Evolutionary conservation across 768 basidiomycete species (phyloP).

Genomic region (Phylloporus rhodoxanthus): DNA sequence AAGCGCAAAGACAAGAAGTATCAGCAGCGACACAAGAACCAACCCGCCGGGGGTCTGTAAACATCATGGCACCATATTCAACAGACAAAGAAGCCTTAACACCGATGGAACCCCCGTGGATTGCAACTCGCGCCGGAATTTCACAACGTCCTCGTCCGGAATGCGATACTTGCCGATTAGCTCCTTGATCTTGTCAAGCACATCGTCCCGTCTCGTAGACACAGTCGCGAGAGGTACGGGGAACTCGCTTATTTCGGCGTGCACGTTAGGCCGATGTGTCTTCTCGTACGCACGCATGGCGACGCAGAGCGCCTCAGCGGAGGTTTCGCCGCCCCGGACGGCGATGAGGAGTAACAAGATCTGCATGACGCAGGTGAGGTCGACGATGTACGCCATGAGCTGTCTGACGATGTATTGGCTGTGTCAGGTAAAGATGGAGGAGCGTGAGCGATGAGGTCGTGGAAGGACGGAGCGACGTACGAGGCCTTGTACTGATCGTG

Average conservation of each 20-base stretch:
- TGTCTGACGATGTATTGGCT: not conserved
- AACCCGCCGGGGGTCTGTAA: not conserved
- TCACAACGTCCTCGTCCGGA: not conserved
- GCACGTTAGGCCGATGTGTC: not conserved
- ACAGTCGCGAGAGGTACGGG: too few relatives aligned
- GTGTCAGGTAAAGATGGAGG: too few relatives aligned
- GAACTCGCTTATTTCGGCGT: not conserved
- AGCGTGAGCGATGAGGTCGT: not conserved
- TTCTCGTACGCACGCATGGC: not conserved
- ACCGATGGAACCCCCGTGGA: not conserved
- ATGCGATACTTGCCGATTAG: not conserved
- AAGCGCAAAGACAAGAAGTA: not conserved
- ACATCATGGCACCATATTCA: not conserved
- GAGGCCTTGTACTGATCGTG: not conserved
- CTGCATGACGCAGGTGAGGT: conserved; percentile 1
- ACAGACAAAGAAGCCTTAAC: not conserved
- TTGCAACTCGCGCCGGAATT: not conserved
- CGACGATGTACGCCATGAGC: not conserved
- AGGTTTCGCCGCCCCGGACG: not conserved
- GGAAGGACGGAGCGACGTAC: not conserved
- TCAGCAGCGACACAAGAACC: too few relatives aligned
- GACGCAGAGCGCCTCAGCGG: not conserved
- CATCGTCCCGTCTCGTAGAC: not conserved
- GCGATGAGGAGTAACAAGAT: not conserved
- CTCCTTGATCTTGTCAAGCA: not conserved